These are phyloP conservation scores for Limtongia smithiae DNA, from an alignment of 805 yeast genomes.

Conservation along the genomic window DNA sequence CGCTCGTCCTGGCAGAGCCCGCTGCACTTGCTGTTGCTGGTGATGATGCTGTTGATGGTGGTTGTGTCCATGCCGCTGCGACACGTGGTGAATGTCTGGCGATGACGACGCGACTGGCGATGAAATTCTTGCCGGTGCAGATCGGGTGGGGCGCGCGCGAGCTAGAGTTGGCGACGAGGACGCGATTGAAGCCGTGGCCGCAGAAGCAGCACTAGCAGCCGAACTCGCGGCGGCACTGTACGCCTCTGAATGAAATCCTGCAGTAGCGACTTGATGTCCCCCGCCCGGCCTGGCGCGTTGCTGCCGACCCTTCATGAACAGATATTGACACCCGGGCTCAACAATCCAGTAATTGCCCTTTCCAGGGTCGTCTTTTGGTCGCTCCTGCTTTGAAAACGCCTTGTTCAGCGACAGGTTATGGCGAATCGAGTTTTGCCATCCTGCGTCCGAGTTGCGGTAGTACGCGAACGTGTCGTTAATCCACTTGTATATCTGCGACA, in stretches of 20 bases:
- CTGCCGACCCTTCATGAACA: conserved; percentile 57
- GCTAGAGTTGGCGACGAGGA: background rate
- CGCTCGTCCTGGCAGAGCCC: background rate
- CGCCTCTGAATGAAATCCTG: too few species aligned
- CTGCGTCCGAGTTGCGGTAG: conserved; percentile 79
- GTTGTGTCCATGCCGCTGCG: too few species aligned
- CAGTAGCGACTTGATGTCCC: too few species aligned
- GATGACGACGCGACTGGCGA: too few species aligned
- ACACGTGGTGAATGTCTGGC: too few species aligned
- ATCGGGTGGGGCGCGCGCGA: too few species aligned
- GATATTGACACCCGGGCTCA: conserved; percentile 74
- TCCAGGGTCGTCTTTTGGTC: conserved; percentile 60
- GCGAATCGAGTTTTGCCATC: conserved; percentile 97
- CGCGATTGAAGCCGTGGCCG: background rate
- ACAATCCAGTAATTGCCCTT: conserved; percentile 90
- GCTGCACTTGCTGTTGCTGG: background rate
- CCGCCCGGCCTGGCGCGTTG: too few species aligned
- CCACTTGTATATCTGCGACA: conserved; percentile 88
- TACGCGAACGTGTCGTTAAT: conserved; percentile 79
- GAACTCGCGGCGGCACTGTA: too few species aligned
- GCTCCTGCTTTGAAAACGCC: conserved; percentile 85
- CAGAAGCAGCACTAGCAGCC: background rate
- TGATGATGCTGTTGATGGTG: background rate
- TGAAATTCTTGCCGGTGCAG: background rate
- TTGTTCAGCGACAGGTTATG: conserved; percentile 91